phyloP scores from a whole-genome alignment of 1,284 basidiomycete genomes.

The Anthracocystis setariae region DNA sequence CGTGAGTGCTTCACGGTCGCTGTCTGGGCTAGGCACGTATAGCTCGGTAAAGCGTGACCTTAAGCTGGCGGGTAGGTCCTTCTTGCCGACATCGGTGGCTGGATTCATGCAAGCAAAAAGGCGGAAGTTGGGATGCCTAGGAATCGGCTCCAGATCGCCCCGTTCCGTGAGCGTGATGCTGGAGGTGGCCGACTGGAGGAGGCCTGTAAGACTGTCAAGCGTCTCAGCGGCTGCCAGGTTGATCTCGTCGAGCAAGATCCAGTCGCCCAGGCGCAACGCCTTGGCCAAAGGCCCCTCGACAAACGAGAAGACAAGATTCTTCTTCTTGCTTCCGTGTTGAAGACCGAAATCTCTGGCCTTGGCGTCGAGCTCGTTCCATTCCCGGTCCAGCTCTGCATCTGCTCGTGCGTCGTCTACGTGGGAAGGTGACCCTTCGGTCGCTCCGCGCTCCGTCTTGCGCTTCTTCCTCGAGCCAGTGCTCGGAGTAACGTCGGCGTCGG shows the following conservation, averaged over 20 bases:
- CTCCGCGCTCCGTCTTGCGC: slow-evolving; percentile 56
- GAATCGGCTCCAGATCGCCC: slow-evolving; percentile 88
- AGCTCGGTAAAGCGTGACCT: slow-evolving; percentile 94
- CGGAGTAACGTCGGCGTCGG: slow-evolving; percentile 14
- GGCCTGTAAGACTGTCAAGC: slow-evolving; percentile 86
- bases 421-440: slow-evolving; percentile 39
- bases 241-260: slow-evolving; percentile 96
- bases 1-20: slow-evolving; percentile 88
- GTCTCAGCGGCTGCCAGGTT: slow-evolving; percentile 95
- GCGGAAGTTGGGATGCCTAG: slow-evolving; percentile 92
- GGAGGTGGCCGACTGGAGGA: slow-evolving; percentile 84
- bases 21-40: slow-evolving; percentile 91
- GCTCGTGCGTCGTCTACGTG: slow-evolving; percentile 39
- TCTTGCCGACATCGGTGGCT: slow-evolving; percentile 98
- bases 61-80: slow-evolving; percentile 89
- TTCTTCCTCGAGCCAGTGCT: slow-evolving; percentile 57
- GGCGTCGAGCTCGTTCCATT: slow-evolving; percentile 73
- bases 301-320: slow-evolving; percentile 77
- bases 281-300: slow-evolving; percentile 96
- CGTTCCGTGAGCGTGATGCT: slow-evolving; percentile 94
- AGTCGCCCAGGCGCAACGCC: slow-evolving; percentile 87
- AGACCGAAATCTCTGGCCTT: slow-evolving; percentile 82
- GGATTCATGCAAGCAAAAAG: slow-evolving; percentile 99
- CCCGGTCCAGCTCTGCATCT: slow-evolving; percentile 46
- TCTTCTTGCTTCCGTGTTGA: slow-evolving; percentile 55